These are phyloP conservation scores for Boletus rubropictus DNA, from an alignment of 768 basidiomycete species.

Conservation along the genomic window DNA sequence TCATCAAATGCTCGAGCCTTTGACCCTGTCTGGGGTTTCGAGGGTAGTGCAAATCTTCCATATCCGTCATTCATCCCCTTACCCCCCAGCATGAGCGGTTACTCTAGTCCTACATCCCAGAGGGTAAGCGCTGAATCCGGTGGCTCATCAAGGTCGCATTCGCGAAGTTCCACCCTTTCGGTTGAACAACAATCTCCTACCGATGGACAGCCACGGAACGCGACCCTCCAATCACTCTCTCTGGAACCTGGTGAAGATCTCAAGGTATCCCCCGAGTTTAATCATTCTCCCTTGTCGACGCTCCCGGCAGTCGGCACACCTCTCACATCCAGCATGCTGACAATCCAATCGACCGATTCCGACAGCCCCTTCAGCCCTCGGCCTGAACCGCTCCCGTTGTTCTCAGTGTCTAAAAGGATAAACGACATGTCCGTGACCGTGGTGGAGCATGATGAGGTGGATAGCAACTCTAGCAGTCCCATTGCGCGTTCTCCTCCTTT, in stretches of 20 bases:
- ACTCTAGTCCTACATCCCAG: slow-evolving; percentile 30
- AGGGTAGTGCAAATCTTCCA: slow-evolving; percentile 14
- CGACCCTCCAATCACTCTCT: slow-evolving; percentile 5
- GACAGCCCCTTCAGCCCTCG: slow-evolving; percentile 29
- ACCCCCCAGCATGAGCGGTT: slow-evolving; percentile 28
- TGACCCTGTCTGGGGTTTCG: slow-evolving; percentile 23
- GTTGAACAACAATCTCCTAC: slow-evolving; percentile 26
- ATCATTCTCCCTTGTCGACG: slow-evolving; percentile 30
- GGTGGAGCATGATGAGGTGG: slow-evolving; percentile 9
- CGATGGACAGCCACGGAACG: slow-evolving; percentile 13
- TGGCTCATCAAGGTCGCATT: slow-evolving; percentile 18
- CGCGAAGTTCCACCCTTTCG: slow-evolving; percentile 29
- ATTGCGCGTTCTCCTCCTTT: slow-evolving; percentile 26
- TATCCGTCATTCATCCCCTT: slow-evolving; percentile 28
- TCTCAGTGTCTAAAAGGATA: slow-evolving; percentile 19
- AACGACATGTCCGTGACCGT: neutral
- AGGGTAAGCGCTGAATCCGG: slow-evolving; percentile 11
- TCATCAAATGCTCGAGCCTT: slow-evolving; percentile 7
- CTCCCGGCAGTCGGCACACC: slow-evolving; percentile 29
- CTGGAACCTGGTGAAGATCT: slow-evolving; percentile 3
- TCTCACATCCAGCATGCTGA: slow-evolving; percentile 11
- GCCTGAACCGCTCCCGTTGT: slow-evolving; percentile 16
- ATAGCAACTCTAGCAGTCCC: slow-evolving; percentile 21
- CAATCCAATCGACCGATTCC: slow-evolving; percentile 10
- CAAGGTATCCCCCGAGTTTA: slow-evolving; percentile 15